Evolutionary conservation across 2,329 filamentous ascomycete genomes (phyloP).

Genomic region (Sporothrix brasiliensis): DNA sequence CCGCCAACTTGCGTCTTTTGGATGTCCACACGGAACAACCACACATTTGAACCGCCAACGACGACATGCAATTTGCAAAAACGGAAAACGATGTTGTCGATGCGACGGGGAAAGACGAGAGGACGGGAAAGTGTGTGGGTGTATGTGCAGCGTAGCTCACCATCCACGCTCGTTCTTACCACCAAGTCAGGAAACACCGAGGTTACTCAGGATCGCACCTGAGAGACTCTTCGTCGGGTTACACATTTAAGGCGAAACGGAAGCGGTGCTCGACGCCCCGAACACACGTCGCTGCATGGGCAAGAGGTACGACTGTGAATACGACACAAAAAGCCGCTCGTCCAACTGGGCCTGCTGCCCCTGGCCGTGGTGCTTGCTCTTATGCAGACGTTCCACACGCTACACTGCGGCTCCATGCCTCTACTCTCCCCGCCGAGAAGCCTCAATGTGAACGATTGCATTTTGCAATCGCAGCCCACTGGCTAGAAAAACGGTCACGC

Average conservation of each 20-base stretch:
- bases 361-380: neutral
- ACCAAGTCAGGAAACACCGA: neutral
- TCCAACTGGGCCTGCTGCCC: neutral
- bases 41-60: neutral
- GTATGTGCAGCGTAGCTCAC: neutral
- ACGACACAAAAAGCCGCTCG: constrained; percentile 13
- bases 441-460: neutral
- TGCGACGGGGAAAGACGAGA: neutral
- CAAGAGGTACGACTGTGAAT: constrained; percentile 1
- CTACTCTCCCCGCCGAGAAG: too few species aligned
- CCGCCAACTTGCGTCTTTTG: constrained; percentile 22
- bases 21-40: constrained; percentile 8
- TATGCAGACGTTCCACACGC: too few species aligned
- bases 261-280: constrained; percentile 1
- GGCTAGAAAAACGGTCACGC: constrained; percentile 18
- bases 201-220: neutral
- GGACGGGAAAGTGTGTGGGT: neutral
- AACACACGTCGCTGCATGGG: neutral
- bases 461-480: neutral
- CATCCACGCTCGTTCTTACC: neutral
- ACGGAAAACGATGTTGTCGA: neutral
- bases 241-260: neutral
- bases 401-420: too few species aligned
- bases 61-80: neutral
- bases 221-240: neutral